These are phyloP conservation scores for Rhizophora mangle DNA, from an alignment of 345 rosid genomes.

Conservation along the genomic window DNA sequence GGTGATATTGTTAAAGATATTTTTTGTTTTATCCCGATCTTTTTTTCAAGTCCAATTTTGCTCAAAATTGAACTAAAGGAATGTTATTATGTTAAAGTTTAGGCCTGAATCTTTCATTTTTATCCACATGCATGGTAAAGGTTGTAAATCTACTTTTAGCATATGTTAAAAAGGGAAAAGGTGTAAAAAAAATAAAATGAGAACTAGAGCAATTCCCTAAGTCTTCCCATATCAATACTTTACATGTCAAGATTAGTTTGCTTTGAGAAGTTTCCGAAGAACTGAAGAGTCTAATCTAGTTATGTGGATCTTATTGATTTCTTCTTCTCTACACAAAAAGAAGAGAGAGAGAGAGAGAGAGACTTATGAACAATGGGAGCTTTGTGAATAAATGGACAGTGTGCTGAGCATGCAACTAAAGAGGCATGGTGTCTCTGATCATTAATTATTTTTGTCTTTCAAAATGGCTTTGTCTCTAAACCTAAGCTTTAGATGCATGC, in stretches of 20 bases:
- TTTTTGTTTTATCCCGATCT: neutral
- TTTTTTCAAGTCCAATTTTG: neutral
- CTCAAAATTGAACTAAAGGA: neutral
- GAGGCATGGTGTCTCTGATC: neutral
- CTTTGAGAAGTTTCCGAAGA: too few relatives aligned
- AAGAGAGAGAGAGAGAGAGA: too few relatives aligned
- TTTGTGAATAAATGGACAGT: neutral
- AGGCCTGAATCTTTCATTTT: neutral
- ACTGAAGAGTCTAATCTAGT: too few relatives aligned
- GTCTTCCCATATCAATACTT: too few relatives aligned
- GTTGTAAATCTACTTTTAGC: too few relatives aligned
- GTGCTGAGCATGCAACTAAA: neutral
- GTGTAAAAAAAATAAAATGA: neutral
- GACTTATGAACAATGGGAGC: neutral
- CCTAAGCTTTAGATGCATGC: too few relatives aligned
- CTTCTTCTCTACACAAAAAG: too few relatives aligned
- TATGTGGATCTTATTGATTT: too few relatives aligned
- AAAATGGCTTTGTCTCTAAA: neutral
- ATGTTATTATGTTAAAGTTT: neutral
- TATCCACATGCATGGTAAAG: neutral
- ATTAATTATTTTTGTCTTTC: neutral
- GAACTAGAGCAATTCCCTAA: neutral
- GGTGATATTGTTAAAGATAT: conserved; percentile 34
- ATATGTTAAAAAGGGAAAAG: neutral
- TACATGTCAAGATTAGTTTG: too few relatives aligned